A percentile compares a stretch with the other conserved stretches of the same genome.
Conservation (phyloP, 441 rosid genomes). For the Erysimum pusillum region DNA sequence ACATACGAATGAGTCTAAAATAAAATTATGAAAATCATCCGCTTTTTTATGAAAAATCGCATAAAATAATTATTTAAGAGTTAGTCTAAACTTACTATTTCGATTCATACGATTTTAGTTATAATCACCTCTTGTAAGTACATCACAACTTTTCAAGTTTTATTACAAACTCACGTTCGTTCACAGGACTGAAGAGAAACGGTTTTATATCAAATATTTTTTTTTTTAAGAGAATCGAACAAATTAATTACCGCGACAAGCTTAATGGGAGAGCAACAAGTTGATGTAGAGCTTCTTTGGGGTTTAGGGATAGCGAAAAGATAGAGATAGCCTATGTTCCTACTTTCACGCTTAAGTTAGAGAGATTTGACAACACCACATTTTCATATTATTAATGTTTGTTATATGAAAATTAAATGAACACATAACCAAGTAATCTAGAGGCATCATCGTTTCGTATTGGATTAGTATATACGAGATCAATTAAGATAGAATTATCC, state of each 20-base stretch:
- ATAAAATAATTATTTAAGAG: slow-evolving; percentile 7
- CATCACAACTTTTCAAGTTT: background rate
- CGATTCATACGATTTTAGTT: background rate
- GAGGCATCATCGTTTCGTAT: background rate
- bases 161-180: background rate
- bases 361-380: slow-evolving; percentile 51
- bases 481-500: background rate
- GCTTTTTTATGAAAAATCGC: background rate
- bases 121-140: background rate
- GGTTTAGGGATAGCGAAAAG: slow-evolving; percentile 41
- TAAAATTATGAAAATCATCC: background rate
- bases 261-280: slow-evolving; percentile 33
- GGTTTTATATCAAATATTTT: background rate
- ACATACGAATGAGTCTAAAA: background rate
- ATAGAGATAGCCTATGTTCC: slow-evolving; percentile 40
- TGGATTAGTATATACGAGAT: background rate
- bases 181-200: background rate
- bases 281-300: slow-evolving; percentile 39
- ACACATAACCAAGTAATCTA: slow-evolving; percentile 2
- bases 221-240: slow-evolving; percentile 7
- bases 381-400: slow-evolving; percentile 6
- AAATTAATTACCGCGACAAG: slow-evolving; percentile 35
- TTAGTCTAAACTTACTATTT: slow-evolving; percentile 1
- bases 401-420: background rate
- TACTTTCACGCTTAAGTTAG: slow-evolving; percentile 44